These are phyloP conservation scores for Pochonia chlamydosporia DNA, from an alignment of 2,329 filamentous ascomycete species.

Conservation along the genomic window DNA sequence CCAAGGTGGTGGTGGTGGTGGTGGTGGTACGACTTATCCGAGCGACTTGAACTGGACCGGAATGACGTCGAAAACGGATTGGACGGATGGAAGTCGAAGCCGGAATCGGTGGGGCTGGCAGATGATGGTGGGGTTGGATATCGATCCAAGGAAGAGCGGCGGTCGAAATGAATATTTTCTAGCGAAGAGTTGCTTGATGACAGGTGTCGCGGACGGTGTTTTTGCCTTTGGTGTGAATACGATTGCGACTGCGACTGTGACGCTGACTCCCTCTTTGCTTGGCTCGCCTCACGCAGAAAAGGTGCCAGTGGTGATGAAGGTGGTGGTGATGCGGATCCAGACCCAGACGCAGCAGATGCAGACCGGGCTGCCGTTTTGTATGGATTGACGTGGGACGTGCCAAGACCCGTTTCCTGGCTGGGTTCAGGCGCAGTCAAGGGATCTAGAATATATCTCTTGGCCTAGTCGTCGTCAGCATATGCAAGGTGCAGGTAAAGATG, in stretches of 20 bases:
- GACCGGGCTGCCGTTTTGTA: slow-evolving; percentile 15
- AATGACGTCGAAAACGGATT: slow-evolving; percentile 30
- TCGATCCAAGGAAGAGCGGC: neutral
- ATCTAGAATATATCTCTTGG: slow-evolving; percentile 61
- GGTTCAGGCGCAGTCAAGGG: slow-evolving; percentile 64
- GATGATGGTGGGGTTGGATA: slow-evolving; percentile 46
- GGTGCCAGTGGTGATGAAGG: neutral
- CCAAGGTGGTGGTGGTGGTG: too few relatives aligned
- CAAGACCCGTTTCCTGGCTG: slow-evolving; percentile 60
- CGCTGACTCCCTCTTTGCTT: too few relatives aligned
- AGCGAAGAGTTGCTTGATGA: too few relatives aligned
- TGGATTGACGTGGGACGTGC: slow-evolving; percentile 45
- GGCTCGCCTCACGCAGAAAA: neutral
- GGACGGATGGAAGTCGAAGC: slow-evolving; percentile 31
- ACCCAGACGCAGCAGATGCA: neutral
- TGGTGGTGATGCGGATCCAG: too few relatives aligned
- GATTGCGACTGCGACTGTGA: too few relatives aligned
- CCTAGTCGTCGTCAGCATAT: slow-evolving; percentile 37
- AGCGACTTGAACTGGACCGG: neutral
- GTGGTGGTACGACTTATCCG: neutral
- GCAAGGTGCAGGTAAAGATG: too few relatives aligned
- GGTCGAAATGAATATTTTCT: too few relatives aligned
- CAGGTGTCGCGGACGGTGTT: too few relatives aligned
- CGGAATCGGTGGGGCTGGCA: slow-evolving; percentile 38
- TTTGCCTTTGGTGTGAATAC: too few relatives aligned